Evolutionary conservation across 2,329 filamentous ascomycete species (phyloP).

Genomic region (Pseudogymnoascus sp.): DNA sequence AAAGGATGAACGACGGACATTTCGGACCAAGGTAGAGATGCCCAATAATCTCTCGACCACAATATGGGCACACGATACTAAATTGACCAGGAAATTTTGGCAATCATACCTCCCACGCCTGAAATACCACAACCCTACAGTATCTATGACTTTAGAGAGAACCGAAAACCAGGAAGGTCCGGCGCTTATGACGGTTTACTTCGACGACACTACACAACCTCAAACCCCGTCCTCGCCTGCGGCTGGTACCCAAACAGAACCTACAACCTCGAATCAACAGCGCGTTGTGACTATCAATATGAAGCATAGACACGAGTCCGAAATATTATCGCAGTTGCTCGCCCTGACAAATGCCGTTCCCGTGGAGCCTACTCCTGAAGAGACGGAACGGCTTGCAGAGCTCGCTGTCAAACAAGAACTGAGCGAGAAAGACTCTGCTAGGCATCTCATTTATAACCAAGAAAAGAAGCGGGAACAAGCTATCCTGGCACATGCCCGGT

Average conservation of each 20-base stretch:
- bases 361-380: conserved; percentile 51
- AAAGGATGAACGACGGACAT: conserved; percentile 57
- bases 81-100: conserved; percentile 73
- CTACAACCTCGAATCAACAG: conserved; percentile 19
- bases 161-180: conserved; percentile 48
- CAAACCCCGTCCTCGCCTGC: conserved; percentile 39
- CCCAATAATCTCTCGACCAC: not conserved
- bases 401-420: conserved; percentile 47
- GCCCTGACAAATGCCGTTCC: conserved; percentile 52
- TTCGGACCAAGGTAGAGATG: conserved; percentile 59
- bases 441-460: conserved; percentile 45
- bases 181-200: conserved; percentile 60
- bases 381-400: conserved; percentile 50
- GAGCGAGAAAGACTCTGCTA: conserved; percentile 47
- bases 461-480: conserved; percentile 57
- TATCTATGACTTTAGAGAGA: conserved; percentile 77
- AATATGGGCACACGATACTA: not conserved
- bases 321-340: conserved; percentile 59
- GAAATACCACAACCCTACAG: conserved; percentile 86
- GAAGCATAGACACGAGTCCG: conserved; percentile 51
- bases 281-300: conserved; percentile 53
- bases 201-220: conserved; percentile 39
- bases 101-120: conserved; percentile 71
- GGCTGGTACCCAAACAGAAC: conserved; percentile 32
- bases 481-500: conserved; percentile 48